Percentiles rank a stretch among this genome's conserved stretches.
phyloP scores from a whole-genome alignment of 345 rosid species.

The Anacardium occidentale region DNA sequence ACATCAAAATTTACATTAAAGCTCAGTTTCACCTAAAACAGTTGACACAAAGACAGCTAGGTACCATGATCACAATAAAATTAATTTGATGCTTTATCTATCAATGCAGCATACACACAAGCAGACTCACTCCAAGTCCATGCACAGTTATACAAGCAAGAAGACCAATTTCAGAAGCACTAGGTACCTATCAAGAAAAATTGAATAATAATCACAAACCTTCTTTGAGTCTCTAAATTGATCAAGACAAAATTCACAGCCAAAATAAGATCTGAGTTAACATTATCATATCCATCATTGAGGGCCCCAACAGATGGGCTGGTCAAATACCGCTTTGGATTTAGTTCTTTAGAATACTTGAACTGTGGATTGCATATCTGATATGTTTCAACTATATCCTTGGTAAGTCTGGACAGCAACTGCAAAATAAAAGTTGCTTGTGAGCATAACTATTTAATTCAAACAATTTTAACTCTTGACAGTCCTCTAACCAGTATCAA shows the following conservation, averaged over 20 bases:
- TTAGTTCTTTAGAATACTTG: conserved; percentile 85
- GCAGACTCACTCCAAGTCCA: not conserved
- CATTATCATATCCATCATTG: conserved; percentile 94
- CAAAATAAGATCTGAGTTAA: conserved; percentile 91
- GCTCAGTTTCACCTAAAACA: not conserved
- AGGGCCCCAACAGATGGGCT: conserved; percentile 88
- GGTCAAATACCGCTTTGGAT: conserved; percentile 94
- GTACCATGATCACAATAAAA: not conserved
- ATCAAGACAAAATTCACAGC: conserved; percentile 66
- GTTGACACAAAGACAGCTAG: not conserved
- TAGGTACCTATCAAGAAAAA: conserved; percentile 1
- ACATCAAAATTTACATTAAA: not conserved
- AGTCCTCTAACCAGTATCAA: conserved; percentile 11
- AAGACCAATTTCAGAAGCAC: conserved; percentile 13
- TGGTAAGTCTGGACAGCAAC: conserved; percentile 84
- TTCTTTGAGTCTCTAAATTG: conserved; percentile 73
- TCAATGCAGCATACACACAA: not conserved
- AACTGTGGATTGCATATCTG: conserved; percentile 83
- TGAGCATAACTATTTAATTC: conserved; percentile 25
- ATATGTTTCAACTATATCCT: conserved; percentile 86
- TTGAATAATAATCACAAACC: conserved; percentile 47
- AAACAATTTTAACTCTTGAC: not conserved
- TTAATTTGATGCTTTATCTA: not conserved
- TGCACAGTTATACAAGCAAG: conserved; percentile 10
- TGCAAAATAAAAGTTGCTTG: conserved; percentile 41